Evolutionary conservation across 192 early-diverging fungal species (phyloP), one percentile per base, ranked within the genome.

Genomic region (Spizellomyces sp.): DNA sequence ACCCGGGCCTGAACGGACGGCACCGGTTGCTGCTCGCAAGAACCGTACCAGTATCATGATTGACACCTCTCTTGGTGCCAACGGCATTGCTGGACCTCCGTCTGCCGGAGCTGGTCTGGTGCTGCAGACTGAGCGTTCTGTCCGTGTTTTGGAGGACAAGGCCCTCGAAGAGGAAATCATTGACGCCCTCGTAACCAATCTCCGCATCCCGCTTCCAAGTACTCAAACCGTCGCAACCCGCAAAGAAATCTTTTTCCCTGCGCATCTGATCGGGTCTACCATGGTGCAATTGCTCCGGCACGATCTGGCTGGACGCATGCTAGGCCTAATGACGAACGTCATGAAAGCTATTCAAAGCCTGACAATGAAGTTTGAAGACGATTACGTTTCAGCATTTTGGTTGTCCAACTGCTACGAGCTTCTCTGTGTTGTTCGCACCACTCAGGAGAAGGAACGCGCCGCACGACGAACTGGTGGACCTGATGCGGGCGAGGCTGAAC

Each of bases 371-470:
- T 91, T 87, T 63, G 84, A 88, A 48, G 92, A 93, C 61, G 93
- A 95, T 61, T 93, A 93, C 68, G 90, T 92, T 76, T 80, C 92
- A 63, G 94, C 92, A 5, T 99, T 96, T 87, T 98, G 98, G 98
- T 83, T 98, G 27, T 95, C 94, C 14, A 99, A 99, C 76, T 91
- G 92, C 19, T 96, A 93, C 74, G 98, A 98, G 81, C 83, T 99
- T 19, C 78, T 96, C 74, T 94, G 94, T 22, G 87, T 99, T 68
- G 91, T 96, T 71, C 87, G 88, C 71, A 87, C 89, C n/a, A 74
- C 74, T 44, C 81, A 82, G 69, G 84, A 87, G 50, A 79, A 79
- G 66, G 74, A 84, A 60, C 67, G 44, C 5, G 68, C 69, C 15
- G 45, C 50, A 17, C 48, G 68, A 8, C 65, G 66, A 10, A 57